Base-by-base conservation (phyloP, 129 eudicot species). In the Smallanthus sonchifolius region DNA sequence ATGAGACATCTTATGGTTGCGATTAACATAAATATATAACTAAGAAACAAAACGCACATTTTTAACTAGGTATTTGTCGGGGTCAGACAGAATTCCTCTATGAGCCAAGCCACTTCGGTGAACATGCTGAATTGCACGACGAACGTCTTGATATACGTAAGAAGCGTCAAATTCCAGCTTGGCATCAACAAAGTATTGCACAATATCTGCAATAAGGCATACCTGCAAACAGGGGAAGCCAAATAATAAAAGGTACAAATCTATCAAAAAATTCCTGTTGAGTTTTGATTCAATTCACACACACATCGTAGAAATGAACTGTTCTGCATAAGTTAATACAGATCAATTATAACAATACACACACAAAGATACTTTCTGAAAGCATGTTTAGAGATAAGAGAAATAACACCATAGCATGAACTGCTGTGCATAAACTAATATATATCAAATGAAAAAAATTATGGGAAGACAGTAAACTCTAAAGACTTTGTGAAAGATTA, bases 41-140 rank as follows among this genome's bases (percentile, higher is more conserved):
- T 54, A 69, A 40, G 36, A 65, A 24, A 38, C 8, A 67, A 34
- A 79, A 86, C 95, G 17, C 59, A 94, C 99, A 81, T 94, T 94
- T 83, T 88, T 94, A 39, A 94, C 88, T 47, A 94, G 94, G 87
- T 94, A 94, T 79, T 79, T 94, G 2, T 76, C 79, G 52, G 99
- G 99, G 89, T 94, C 88, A 76, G 89, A 54, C 56, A 94, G 91
- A 78, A 94, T 85, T 76, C 88, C 91, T 71, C 83, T 89, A 62
- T 94, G 99, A 77, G 80, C 93, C 81, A 94, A 86, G 43, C 99
- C 97, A 85, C 97, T 94, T 74, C 81, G 74, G 80, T 94, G 99
- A 76, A 87, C 93, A 84, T 94, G 91, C 72, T 94, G 99, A 80
- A 94, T 94, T 34, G 99, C 91, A 63, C 82, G 90, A 77, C 86